Evolutionary conservation across 495 filamentous ascomycete species (phyloP), one percentile per base, ranked within the genome.

Genomic region (Lophiostoma macrostomum): DNA sequence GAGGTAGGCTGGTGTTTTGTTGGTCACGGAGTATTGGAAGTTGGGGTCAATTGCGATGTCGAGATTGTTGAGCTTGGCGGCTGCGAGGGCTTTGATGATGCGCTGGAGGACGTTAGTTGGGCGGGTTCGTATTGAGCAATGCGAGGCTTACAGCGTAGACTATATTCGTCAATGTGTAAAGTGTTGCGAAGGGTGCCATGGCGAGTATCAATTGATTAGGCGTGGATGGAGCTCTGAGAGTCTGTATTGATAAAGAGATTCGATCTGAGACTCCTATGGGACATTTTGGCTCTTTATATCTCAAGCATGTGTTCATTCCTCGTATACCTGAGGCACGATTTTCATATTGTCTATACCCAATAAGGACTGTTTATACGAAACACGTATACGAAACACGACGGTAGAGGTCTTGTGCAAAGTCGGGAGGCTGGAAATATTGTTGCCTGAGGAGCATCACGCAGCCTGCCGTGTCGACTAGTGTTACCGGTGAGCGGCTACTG

Each of bases 31-130:
- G 45, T 24, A 51, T 22, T 18, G 5, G 67, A 79, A 82, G 44
- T 64, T 67, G 13, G 71, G 69, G 27, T 35, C 60, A 23, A 69
- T 19, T 11, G 64, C 48, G 14, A 83, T 20, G 16, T 73, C 66
- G 44, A 81, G 71, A 56, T 70, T 71, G 58, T 79, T 82, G 48
- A 81, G 22, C 48, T 74, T 76, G 31, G 77, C 80, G 11, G 72
- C 67, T 12, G 77, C 77, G 56, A 73, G 70, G 63, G 66, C 68
- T 76, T 82, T 58, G 44, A 44, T 43, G 28, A 31, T 16, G n/a
- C 42, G 56, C 2, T n/a, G n/a, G n/a, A n/a, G n/a, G n/a, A n/a
- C n/a, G n/a, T n/a, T n/a, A n/a, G n/a, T n/a, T n/a, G n/a, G n/a
- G n/a, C n/a, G n/a, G n/a, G n/a, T n/a, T n/a, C n/a, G n/a, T n/a